Evolutionary conservation across 768 basidiomycete genomes (phyloP).

Genomic region (Russula ochroleuca): DNA sequence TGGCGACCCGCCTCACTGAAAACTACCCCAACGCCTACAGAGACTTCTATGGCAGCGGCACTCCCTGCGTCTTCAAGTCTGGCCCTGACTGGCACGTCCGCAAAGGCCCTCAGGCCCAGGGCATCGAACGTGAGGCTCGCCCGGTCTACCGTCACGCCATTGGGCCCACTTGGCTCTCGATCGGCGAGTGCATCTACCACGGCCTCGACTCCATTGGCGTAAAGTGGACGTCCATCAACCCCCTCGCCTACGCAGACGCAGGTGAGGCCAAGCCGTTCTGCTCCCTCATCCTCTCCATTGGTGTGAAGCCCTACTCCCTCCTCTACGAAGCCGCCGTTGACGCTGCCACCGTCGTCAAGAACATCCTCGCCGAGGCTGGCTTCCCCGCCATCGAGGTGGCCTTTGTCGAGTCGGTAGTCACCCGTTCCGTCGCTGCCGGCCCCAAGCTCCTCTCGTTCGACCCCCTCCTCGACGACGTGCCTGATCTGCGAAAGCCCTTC

Average conservation of each 20-base stretch:
- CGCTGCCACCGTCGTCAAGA: slow-evolving; percentile 27
- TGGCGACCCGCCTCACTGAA: slow-evolving; percentile 12
- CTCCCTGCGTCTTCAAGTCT: slow-evolving; percentile 16
- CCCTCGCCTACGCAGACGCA: slow-evolving; percentile 29
- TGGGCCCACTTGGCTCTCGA: slow-evolving; percentile 30
- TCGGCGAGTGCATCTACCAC: slow-evolving; percentile 25
- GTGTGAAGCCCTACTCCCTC: slow-evolving; percentile 32
- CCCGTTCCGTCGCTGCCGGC: slow-evolving; percentile 29
- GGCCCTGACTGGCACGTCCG: slow-evolving; percentile 10
- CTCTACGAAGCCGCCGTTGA: slow-evolving; percentile 28
- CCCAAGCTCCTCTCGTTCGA: slow-evolving; percentile 35
- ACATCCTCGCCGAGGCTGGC: slow-evolving; percentile 27
- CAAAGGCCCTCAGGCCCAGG: slow-evolving; percentile 29
- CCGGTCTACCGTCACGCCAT: slow-evolving; percentile 35
- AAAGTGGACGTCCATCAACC: slow-evolving; percentile 28
- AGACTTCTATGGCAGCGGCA: slow-evolving; percentile 12
- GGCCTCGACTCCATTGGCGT: slow-evolving; percentile 31
- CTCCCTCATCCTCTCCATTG: slow-evolving; percentile 30
- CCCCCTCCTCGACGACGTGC: slow-evolving; percentile 31
- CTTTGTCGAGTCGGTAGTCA: slow-evolving; percentile 31
- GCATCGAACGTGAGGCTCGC: slow-evolving; percentile 30
- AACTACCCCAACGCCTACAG: slow-evolving; percentile 17
- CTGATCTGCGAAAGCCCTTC: slow-evolving; percentile 37
- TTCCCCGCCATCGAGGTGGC: slow-evolving; percentile 32
- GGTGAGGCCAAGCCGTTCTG: slow-evolving; percentile 28